phyloP scores from a whole-genome alignment of 2,329 filamentous ascomycete species.

The Cercospora sp. region DNA sequence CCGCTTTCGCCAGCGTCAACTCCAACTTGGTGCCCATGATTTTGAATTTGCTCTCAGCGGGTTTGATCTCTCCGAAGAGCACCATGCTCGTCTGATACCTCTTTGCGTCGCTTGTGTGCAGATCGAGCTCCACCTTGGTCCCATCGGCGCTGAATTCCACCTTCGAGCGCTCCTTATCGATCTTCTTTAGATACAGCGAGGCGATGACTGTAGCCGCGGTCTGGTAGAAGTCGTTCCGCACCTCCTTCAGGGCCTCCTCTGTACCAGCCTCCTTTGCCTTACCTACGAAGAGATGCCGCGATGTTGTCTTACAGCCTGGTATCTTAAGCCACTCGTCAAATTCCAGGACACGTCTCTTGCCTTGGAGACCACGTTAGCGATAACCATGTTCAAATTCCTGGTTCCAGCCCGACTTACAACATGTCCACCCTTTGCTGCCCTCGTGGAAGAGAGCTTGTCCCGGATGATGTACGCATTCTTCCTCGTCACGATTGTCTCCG shows the following conservation, averaged over 20 bases:
- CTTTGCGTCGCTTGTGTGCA: constrained; percentile 84
- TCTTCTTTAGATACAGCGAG: constrained; percentile 95
- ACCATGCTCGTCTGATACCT: constrained; percentile 72
- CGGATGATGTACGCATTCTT: constrained; percentile 85
- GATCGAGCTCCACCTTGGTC: constrained; percentile 68
- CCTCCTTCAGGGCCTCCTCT: constrained; percentile 75
- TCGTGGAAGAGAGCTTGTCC: constrained; percentile 94
- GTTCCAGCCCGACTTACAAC: constrained; percentile 56
- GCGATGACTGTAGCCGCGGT: constrained; percentile 81
- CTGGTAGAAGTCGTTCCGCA: constrained; percentile 96
- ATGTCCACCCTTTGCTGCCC: constrained; percentile 95
- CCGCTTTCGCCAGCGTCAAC: constrained; percentile 69
- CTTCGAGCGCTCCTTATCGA: constrained; percentile 75
- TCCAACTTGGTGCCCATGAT: constrained; percentile 89
- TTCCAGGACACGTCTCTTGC: constrained; percentile 84
- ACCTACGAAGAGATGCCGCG: constrained; percentile 80
- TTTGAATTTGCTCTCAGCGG: constrained; percentile 72
- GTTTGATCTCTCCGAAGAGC: constrained; percentile 74
- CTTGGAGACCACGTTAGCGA: background rate
- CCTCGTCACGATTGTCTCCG: constrained; percentile 61
- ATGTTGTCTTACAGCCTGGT: constrained; percentile 81
- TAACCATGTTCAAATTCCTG: background rate
- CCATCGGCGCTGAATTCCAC: constrained; percentile 63
- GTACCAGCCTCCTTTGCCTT: constrained; percentile 58
- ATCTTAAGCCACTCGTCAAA: constrained; percentile 99